Base-by-base conservation (phyloP, 352 stramenopile species). In the Globisporangium iwayamae region DNA sequence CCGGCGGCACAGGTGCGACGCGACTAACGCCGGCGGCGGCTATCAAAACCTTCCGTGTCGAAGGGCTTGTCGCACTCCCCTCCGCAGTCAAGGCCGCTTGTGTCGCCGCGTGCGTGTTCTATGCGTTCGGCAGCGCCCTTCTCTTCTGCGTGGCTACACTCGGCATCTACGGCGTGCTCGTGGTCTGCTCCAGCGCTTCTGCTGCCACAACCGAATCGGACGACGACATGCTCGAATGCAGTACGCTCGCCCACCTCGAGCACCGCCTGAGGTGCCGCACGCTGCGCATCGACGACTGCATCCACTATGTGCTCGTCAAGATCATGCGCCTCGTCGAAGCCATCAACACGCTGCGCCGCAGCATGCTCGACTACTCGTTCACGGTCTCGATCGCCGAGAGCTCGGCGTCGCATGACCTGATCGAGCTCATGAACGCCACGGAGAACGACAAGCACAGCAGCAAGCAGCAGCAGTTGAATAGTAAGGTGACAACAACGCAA, bases 281-380 rank as follows among this genome's bases (percentile, higher is more conserved):
- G 47, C 47, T 64, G 34, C 20, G 34, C 2, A 7, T 64, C 13
- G 50, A 56, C 8, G 59, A 64, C 47, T 64, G 59, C 36, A 57
- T 61, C 55, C 55, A 61, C 56, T 62, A 62, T n/a, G 56, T 62
- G 43, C 43, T 62, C 28, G 53, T 54, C 39, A 58, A 59, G 48
- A 66, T 66, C 41, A 30, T 59, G 51, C 60, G 60, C 43, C 53
- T 61, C 20, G 56, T 67, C 53, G 53, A 67, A 32, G 38, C 41
- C 2, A 55, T 66, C 39, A 55, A 66, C 28, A 61, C 41, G 28
- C 41, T 67, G 54, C 62, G 56, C 45, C 62, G 62, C 62, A 67
- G 62, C 45, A 61, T 67, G 53, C 62, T 67, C 62, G 62, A 67
- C 53, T 67, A 66, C 60, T 66, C 60, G 51, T 66, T 56, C 52